A percentile compares a stretch with the other conserved stretches of the same genome.
These are phyloP conservation scores for Hyaloperonospora arabidopsidis DNA, from an alignment of 352 stramenopile species.

Conservation along the genomic window DNA sequence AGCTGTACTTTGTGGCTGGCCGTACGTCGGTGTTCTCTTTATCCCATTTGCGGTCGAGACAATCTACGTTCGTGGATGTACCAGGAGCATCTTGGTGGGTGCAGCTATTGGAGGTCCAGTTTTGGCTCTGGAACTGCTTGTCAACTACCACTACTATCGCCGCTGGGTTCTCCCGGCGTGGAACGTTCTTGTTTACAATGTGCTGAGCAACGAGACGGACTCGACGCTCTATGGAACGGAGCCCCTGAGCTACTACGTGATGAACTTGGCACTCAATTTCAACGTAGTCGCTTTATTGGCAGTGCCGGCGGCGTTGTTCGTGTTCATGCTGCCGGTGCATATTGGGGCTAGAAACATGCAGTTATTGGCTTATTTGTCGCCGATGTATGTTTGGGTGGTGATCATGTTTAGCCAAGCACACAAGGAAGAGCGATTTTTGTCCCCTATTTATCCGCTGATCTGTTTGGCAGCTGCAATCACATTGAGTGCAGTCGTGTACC, in stretches of 20 bases:
- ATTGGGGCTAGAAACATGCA: conserved; percentile 27
- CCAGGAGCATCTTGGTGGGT: conserved; percentile 43
- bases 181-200: conserved; percentile 97
- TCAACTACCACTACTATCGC: conserved; percentile 81
- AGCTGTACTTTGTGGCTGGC: conserved; percentile 93
- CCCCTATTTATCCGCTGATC: conserved; percentile 90
- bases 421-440: conserved; percentile 98
- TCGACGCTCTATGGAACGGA: conserved; percentile 97
- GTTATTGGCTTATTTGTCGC: conserved; percentile 41
- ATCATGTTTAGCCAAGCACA: conserved; percentile 93
- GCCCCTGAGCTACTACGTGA: conserved; percentile 90
- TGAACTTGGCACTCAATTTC: conserved; percentile 95
- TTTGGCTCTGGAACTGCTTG: conserved; percentile 66
- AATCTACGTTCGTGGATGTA: conserved; percentile 37
- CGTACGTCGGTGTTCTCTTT: conserved; percentile 95
- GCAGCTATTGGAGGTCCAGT: conserved; percentile 60
- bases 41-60: conserved; percentile 89
- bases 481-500: conserved; percentile 44
- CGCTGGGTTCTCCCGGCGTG: conserved; percentile 72
- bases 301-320: conserved; percentile 29
- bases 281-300: conserved; percentile 84
- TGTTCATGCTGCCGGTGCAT: conserved; percentile 32
- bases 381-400: conserved; percentile 86
- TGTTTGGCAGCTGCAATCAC: conserved; percentile 72
- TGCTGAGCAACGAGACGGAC: conserved; percentile 81